Evolutionary conservation across 768 basidiomycete species (phyloP), one percentile per base, ranked within the genome.

Genomic region (Kwoniella shandongensis): DNA sequence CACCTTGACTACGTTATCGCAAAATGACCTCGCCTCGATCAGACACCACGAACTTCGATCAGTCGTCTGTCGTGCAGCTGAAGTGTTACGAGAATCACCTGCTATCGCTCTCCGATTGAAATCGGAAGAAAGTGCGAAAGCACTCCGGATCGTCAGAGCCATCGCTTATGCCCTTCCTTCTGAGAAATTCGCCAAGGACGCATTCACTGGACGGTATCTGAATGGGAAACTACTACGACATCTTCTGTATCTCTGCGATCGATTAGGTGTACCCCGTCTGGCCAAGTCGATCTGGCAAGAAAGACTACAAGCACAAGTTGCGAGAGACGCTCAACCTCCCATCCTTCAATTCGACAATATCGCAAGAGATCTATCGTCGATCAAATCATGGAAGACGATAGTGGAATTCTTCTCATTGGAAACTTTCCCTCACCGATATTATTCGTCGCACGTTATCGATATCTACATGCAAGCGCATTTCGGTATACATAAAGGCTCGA

Each of bases 401-500:
- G 22, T 44, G 17, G 56, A 51, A 13, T 20, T 58, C 11, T 51
- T 51, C 56, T 45, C 50, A 23, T 48, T 48, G 5, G 46, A 32
- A 17, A 45, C 41, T 8, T 58, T 58, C 49, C 56, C 56, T 18
- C 40, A 51, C 22, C 29, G 44, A 20, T 40, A 41, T n/a, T 58
- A 51, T 38, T 51, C 56, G 11, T 18, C 56, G 1, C 48, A 58
- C 5, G 10, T 58, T 12, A 18, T 58, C 15, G 48, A 48, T 3
- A 32, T 18, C 26, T 58, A 58, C 49, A 36, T 59, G 45, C 57
- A 59, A 53, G 44, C 57, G 0, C 51, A 59, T 42, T 44, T 59
- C 23, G 51, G 50, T 15, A 46, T 44, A 27, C 45, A 41, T 27
- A 50, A 59, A 48, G 26, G 20, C 18, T 29, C 45, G 20, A 59